Evolutionary conservation across 2,329 filamentous ascomycete genomes (phyloP).

Genomic region (Scedosporium minutisporum): DNA sequence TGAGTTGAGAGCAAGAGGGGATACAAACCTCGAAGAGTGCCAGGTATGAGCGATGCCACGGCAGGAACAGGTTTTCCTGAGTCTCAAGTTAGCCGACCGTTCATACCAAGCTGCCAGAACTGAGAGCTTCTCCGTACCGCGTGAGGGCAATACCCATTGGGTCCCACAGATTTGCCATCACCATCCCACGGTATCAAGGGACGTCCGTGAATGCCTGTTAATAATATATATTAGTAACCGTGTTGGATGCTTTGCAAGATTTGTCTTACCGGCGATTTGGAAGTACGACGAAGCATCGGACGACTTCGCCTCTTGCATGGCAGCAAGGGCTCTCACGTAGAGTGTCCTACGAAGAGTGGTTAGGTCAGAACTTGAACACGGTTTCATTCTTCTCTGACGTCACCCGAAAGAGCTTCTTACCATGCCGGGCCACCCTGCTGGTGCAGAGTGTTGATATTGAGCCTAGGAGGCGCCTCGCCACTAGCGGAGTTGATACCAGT

Average conservation of each 20-base stretch:
- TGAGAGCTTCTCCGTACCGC: conserved; percentile 23
- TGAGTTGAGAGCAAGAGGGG: not conserved
- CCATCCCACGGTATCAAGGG: conserved; percentile 33
- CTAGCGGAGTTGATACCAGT: conserved; percentile 24
- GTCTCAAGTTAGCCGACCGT: not conserved
- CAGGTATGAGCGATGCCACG: conserved; percentile 49
- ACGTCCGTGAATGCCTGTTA: conserved; percentile 28
- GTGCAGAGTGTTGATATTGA: conserved; percentile 37
- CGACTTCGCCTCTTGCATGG: conserved; percentile 30
- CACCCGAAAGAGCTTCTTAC: conserved; percentile 18
- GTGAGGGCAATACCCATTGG: conserved; percentile 35
- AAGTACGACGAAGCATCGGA: conserved; percentile 39
- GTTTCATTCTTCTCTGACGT: not conserved
- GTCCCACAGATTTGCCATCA: conserved; percentile 20
- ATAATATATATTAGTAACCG: not conserved
- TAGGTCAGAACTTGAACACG: not conserved
- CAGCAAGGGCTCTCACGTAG: conserved; percentile 34
- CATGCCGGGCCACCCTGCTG: conserved; percentile 31
- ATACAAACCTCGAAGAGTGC: conserved; percentile 40
- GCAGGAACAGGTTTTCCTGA: conserved; percentile 38
- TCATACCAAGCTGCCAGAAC: no score
- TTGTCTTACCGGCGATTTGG: conserved; percentile 32
- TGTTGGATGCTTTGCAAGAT: conserved; percentile 3
- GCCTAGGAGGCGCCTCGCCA: conserved; percentile 32
- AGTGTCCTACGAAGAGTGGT: conserved; percentile 30